Conservation (phyloP, 129 eudicot genomes). For the Tanacetum coccineum region DNA sequence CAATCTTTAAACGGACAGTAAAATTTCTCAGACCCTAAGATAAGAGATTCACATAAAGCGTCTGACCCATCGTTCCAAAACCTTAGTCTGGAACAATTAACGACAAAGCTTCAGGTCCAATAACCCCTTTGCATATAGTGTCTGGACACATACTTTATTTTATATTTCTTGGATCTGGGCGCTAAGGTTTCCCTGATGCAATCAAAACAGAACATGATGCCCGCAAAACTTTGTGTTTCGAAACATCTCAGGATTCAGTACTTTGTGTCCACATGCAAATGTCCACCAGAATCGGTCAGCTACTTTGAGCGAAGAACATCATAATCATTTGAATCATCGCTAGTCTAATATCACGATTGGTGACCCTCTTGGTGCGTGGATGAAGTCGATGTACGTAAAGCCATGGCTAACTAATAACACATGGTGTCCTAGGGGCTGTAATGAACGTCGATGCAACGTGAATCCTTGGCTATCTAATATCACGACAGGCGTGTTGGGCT, state of each 20-base stretch:
- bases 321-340: no score
- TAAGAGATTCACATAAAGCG: conserved; percentile 30
- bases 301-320: no score
- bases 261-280: conserved; percentile 45
- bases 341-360: no score
- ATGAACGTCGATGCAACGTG: no score
- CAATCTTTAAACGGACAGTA: conserved; percentile 65
- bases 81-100: conserved; percentile 27
- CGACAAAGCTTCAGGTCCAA: conserved; percentile 29
- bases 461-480: no score
- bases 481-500: no score
- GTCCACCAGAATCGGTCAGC: conserved; percentile 22
- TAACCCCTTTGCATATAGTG: conserved; percentile 19
- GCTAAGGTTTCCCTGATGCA: conserved; percentile 38
- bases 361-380: no score
- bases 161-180: conserved; percentile 35
- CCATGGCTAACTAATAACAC: no score
- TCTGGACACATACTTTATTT: conserved; percentile 32
- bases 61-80: conserved; percentile 49
- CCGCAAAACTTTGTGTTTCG: conserved; percentile 25
- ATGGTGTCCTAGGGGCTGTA: no score
- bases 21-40: conserved; percentile 34
- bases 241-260: conserved; percentile 36
- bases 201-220: conserved; percentile 37
- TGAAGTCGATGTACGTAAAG: no score